phyloP scores from a whole-genome alignment of 768 basidiomycete species.

The Paxillus involutus region DNA sequence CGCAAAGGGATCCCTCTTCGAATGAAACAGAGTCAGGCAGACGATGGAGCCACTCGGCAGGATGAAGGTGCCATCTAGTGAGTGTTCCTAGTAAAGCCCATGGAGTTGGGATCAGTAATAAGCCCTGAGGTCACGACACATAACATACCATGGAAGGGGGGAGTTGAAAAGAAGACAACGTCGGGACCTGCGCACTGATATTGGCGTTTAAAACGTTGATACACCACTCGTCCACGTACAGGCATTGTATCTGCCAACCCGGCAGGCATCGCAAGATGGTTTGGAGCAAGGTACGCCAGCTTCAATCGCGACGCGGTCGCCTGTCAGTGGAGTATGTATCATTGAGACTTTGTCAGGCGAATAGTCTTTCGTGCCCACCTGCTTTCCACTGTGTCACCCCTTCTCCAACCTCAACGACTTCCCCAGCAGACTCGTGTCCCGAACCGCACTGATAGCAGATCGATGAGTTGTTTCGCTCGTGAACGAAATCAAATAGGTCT shows the following conservation, averaged over 20 bases:
- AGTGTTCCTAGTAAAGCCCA: conserved; percentile 46
- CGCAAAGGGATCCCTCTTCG: conserved; percentile 68
- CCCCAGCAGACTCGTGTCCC: conserved; percentile 71
- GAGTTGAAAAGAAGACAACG: conserved; percentile 69
- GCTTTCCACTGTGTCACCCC: conserved; percentile 67
- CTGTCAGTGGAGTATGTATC: conserved; percentile 26
- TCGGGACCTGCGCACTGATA: conserved; percentile 30
- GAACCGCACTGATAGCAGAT: conserved; percentile 51
- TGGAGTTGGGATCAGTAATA: not conserved
- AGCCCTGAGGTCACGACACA: not conserved
- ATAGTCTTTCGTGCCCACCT: conserved; percentile 33
- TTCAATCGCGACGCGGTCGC: conserved; percentile 69
- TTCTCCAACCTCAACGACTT: conserved; percentile 62
- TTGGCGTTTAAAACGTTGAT: not conserved
- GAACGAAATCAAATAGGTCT: conserved; percentile 1
- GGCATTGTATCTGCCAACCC: conserved; percentile 64
- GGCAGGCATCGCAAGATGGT: conserved; percentile 59
- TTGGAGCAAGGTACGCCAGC: conserved; percentile 68
- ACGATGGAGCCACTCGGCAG: conserved; percentile 66
- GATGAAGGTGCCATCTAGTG: conserved; percentile 66
- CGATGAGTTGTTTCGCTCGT: not conserved
- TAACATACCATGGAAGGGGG: conserved; percentile 58
- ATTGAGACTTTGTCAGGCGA: conserved; percentile 1
- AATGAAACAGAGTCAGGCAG: conserved; percentile 61
- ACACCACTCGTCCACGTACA: conserved; percentile 33